Percentiles rank a stretch among this genome's conserved stretches.
phyloP scores from a whole-genome alignment of 768 basidiomycete genomes.

The Termitomyces sp. region DNA sequence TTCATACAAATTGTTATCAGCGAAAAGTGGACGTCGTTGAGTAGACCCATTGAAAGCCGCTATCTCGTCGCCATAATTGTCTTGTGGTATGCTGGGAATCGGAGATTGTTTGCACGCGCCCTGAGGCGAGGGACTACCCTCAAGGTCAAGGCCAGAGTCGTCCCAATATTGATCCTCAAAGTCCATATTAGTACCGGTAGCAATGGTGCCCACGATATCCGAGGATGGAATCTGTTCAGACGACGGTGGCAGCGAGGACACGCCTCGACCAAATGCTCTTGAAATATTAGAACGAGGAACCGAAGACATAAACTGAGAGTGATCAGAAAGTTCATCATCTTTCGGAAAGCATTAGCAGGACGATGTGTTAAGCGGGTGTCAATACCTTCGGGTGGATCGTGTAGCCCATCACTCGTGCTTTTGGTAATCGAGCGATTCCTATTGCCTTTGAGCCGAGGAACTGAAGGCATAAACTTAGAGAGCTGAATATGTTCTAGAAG shows the following conservation, averaged over 20 bases:
- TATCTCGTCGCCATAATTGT: neutral
- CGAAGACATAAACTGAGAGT: neutral
- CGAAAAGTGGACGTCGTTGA: conserved; percentile 1
- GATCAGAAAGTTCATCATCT: neutral
- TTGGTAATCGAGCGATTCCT: neutral
- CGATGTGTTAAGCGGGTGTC: neutral
- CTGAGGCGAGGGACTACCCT: neutral
- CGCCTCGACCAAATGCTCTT: neutral
- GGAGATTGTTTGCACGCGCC: neutral
- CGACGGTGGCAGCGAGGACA: conserved; percentile 10
- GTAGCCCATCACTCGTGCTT: neutral
- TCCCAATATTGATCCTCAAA: neutral
- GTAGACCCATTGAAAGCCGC: neutral
- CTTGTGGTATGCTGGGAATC: neutral
- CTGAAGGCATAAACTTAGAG: neutral
- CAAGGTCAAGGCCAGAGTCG: neutral
- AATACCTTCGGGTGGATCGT: neutral
- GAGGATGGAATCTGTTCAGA: conserved; percentile 8
- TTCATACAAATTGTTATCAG: conserved; percentile 27
- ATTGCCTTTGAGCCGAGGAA: neutral
- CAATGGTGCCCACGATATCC: neutral
- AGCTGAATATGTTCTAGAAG: neutral
- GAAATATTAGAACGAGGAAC: neutral
- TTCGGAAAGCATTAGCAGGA: neutral
- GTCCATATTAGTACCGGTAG: neutral